A percentile compares a stretch with the other conserved stretches of the same genome.
These are phyloP conservation scores for Gracilariopsis chorda DNA, from an alignment of 23 red algal genomes.

Conservation along the genomic window DNA sequence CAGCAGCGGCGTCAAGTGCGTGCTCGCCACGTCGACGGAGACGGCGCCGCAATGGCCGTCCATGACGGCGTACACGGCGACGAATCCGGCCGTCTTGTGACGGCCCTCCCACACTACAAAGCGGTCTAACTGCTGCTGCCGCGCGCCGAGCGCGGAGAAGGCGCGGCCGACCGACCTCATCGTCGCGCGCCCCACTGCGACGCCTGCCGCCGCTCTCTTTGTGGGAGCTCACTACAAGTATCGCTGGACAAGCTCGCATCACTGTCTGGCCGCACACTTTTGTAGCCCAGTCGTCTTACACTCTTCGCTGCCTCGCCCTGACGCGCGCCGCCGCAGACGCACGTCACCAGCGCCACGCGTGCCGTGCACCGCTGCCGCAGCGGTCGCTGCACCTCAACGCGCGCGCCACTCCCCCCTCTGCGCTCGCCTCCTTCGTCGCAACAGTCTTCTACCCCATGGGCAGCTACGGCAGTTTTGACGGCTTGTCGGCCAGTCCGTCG, in stretches of 20 bases:
- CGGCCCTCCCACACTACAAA: neutral
- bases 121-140: neutral
- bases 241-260: too few relatives aligned
- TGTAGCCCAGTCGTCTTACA: too few relatives aligned
- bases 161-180: neutral
- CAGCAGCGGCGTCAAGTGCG: neutral
- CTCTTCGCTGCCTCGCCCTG: too few relatives aligned
- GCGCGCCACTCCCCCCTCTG: neutral
- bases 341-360: neutral
- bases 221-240: too few relatives aligned
- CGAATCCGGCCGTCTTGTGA: neutral
- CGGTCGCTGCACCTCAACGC: neutral
- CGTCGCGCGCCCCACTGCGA: neutral
- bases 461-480: neutral
- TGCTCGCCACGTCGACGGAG: neutral
- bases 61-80: neutral
- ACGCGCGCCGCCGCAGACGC: neutral
- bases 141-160: neutral
- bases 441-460: neutral
- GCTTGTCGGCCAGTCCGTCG: neutral
- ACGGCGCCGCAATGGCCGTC: neutral
- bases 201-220: neutral
- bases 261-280: too few relatives aligned
- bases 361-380: neutral
- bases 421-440: neutral